Evolutionary conservation across 1,284 basidiomycete species (phyloP).

Genomic region (Schizophyllum commune): DNA sequence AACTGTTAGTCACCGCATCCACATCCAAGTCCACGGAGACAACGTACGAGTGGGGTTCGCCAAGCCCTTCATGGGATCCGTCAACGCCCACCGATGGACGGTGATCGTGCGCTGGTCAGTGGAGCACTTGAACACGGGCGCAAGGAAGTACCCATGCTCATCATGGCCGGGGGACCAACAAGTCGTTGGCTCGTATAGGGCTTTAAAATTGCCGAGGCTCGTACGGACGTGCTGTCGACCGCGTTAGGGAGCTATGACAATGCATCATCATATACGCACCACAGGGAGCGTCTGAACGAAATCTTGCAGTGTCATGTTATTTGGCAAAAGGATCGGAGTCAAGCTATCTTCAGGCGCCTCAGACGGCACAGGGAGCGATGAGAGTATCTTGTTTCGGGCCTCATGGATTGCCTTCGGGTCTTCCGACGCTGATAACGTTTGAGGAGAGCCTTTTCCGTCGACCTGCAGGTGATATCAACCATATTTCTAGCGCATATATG

Average conservation of each 20-base stretch:
- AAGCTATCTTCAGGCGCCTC: conserved; percentile 56
- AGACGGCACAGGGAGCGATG: conserved; percentile 50
- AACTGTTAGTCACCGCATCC: neutral
- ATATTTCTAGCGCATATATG: neutral
- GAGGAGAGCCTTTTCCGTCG: neutral
- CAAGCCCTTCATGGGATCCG: conserved; percentile 52
- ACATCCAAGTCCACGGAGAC: neutral
- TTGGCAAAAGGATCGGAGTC: conserved; percentile 57
- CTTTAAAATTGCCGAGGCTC: conserved; percentile 57
- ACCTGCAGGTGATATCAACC: neutral
- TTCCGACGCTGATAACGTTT: neutral
- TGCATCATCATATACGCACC: conserved; percentile 31
- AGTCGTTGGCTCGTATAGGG: conserved; percentile 59
- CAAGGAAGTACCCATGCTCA: conserved; percentile 70
- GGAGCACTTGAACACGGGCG: conserved; percentile 63
- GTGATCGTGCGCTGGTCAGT: conserved; percentile 67
- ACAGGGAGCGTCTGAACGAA: conserved; percentile 54
- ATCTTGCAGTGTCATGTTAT: conserved; percentile 56
- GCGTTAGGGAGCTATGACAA: conserved; percentile 20
- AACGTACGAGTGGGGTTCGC: conserved; percentile 51
- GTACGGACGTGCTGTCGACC: conserved; percentile 43
- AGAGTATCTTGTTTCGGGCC: conserved; percentile 47
- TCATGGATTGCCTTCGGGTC: conserved; percentile 43
- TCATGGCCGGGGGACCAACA: conserved; percentile 71
- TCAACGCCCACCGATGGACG: conserved; percentile 60